Evolutionary conservation across 495 filamentous ascomycete genomes (phyloP), one percentile per base, ranked within the genome.

Genomic region (Neurospora hispaniola): DNA sequence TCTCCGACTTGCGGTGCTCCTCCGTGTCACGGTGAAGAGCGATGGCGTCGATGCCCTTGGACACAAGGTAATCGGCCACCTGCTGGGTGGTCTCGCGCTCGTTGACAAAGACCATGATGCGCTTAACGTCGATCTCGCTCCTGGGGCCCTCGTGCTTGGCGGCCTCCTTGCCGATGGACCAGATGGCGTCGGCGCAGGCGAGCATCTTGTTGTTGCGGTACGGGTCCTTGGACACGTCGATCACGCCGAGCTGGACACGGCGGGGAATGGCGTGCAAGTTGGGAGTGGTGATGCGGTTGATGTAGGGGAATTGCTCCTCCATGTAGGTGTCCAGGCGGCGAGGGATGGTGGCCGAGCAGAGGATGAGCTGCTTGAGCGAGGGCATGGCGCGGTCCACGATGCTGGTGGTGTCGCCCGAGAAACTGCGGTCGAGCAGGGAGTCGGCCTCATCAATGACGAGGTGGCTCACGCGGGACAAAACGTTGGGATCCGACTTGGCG

Each of bases 341-440:
- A 2, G 96, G 96, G 74, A 99, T 98, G 14, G 96, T 99, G 73
- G 96, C 96, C 4, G 96, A 98, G 85, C 96, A 98, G 72, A 98
- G 89, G 31, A 99, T 88, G n/a, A 98, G 86, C 78, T 97, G 93
- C 73, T 91, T 88, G 10, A 98, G 85, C 0, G 92, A 93, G 2
- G 93, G 91, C 3, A 89, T 85, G 4, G 88, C 86, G 74, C 91
- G 90, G 78, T 94, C 91, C 73, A 98, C 87, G 73, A 98, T 90
- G 69, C 88, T 86, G 16, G 88, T 90, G 1, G 96, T 98, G 39
- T 90, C 90, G 2, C 92, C 91, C 3, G 90, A 82, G 84, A 99
- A 99, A 41, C 92, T 93, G 70, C 94, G 91, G 80, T 99, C 96
- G 78, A 98, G 88, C 14, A 99, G 89, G 14, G 94, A 97, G 81